A percentile compares a stretch with the other conserved stretches of the same genome.
Conservation (phyloP, 441 rosid genomes). For the Adansonia gregorii region DNA sequence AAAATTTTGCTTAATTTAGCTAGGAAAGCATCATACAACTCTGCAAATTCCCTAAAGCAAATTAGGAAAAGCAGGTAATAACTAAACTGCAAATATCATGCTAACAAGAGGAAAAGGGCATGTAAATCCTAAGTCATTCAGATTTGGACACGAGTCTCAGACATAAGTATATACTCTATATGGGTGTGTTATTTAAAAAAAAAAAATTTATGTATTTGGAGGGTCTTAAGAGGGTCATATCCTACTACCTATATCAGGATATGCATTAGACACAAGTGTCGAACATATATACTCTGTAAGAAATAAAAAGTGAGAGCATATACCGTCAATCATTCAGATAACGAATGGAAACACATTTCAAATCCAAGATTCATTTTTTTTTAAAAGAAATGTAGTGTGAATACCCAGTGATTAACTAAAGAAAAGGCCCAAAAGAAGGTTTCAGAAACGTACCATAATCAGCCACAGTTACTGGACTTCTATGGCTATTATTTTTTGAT, state of each 20-base stretch:
- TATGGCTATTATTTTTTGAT: constrained; percentile 58
- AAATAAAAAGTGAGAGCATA: too few relatives aligned
- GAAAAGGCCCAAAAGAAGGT: neutral
- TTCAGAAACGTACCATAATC: constrained; percentile 68
- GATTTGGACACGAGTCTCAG: too few relatives aligned
- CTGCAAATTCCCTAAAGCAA: neutral
- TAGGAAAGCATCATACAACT: neutral
- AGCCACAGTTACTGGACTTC: constrained; percentile 90
- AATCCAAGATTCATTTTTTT: neutral
- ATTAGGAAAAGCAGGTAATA: neutral
- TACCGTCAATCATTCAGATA: too few relatives aligned
- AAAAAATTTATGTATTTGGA: too few relatives aligned
- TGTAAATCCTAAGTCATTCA: neutral
- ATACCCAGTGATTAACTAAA: neutral
- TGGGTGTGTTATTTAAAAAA: too few relatives aligned
- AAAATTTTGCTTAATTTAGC: neutral
- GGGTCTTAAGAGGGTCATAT: too few relatives aligned
- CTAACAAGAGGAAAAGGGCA: neutral
- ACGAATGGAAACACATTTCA: neutral
- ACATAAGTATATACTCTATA: too few relatives aligned
- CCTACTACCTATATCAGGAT: too few relatives aligned
- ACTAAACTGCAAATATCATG: neutral
- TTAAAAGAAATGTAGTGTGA: neutral
- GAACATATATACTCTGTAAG: too few relatives aligned
- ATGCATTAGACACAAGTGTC: too few relatives aligned